These are phyloP conservation scores for Tephrocybe sp. DNA, from an alignment of 768 basidiomycete species.

Conservation along the genomic window DNA sequence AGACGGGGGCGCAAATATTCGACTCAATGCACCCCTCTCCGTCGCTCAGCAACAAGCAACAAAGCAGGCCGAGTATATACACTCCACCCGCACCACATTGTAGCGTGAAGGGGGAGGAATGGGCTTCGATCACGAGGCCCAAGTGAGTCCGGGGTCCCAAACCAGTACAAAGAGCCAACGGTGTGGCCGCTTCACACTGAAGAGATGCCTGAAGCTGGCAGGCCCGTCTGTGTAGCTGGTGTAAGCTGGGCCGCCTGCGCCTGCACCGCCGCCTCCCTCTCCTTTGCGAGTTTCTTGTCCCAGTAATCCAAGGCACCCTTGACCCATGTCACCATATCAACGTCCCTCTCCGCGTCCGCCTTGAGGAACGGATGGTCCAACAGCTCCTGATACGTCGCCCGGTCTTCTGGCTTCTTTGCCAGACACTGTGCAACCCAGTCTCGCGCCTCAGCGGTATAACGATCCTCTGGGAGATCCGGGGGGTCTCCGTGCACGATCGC, in stretches of 20 bases:
- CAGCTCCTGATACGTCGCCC: slow-evolving; percentile 84
- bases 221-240: background rate
- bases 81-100: no score
- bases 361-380: slow-evolving; percentile 81
- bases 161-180: no score
- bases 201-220: background rate
- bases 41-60: no score
- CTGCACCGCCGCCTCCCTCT: slow-evolving; percentile 6
- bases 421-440: slow-evolving; percentile 85
- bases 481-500: slow-evolving; percentile 96
- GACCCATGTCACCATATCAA: slow-evolving; percentile 90
- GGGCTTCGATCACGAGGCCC: no score
- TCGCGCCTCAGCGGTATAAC: slow-evolving; percentile 66
- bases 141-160: no score
- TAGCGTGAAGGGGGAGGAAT: no score
- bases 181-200: background rate
- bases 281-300: slow-evolving; percentile 13
- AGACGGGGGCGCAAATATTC: no score
- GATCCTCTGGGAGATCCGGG: slow-evolving; percentile 76
- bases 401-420: slow-evolving; percentile 71
- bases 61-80: no score
- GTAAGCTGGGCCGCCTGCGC: background rate
- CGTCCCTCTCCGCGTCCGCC: slow-evolving; percentile 50
- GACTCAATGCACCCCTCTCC: no score
- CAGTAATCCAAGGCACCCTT: slow-evolving; percentile 41